Evolutionary conservation across 2,329 filamentous ascomycete genomes (phyloP).

Genomic region (Aspergillus neotritici): DNA sequence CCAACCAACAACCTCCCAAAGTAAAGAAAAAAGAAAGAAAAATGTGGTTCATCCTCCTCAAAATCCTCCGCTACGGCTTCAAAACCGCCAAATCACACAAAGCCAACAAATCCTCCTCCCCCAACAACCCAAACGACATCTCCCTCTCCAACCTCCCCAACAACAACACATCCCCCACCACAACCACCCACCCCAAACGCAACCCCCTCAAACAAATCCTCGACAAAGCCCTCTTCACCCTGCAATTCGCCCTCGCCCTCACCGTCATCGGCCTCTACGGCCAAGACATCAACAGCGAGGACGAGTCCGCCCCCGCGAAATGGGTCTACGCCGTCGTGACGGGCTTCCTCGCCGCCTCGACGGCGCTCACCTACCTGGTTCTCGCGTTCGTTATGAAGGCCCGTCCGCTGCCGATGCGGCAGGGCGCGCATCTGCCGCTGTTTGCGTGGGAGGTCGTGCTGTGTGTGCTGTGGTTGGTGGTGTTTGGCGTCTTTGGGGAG

Average conservation of each 20-base stretch:
- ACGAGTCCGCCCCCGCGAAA: conserved; percentile 55
- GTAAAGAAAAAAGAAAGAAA: conserved; percentile 1
- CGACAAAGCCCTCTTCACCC: conserved; percentile 56
- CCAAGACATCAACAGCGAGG: conserved; percentile 51
- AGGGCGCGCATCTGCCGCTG: conserved; percentile 29
- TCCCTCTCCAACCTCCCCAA: conserved; percentile 13
- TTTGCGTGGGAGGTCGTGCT: conserved; percentile 67
- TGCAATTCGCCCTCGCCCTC: conserved; percentile 70
- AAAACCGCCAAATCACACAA: conserved; percentile 29
- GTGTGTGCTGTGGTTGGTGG: conserved; percentile 70
- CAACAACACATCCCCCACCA: conserved; percentile 16
- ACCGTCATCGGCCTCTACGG: conserved; percentile 76
- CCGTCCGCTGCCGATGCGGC: conserved; percentile 25
- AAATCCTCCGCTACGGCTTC: conserved; percentile 24
- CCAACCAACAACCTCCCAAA: conserved; percentile 1
- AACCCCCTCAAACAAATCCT: conserved; percentile 18
- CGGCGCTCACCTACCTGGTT: conserved; percentile 60
- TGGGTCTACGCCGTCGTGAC: conserved; percentile 76
- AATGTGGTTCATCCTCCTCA: conserved; percentile 28
- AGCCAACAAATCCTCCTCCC: conserved; percentile 18
- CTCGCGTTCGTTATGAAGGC: conserved; percentile 48
- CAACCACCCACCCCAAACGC: conserved; percentile 9
- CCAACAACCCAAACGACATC: conserved; percentile 13
- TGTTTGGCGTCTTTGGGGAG: conserved; percentile 78
- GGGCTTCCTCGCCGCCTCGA: conserved; percentile 60